These are phyloP conservation scores for Xylariaceae sp. DNA, from an alignment of 2,329 filamentous ascomycete genomes.

Conservation along the genomic window DNA sequence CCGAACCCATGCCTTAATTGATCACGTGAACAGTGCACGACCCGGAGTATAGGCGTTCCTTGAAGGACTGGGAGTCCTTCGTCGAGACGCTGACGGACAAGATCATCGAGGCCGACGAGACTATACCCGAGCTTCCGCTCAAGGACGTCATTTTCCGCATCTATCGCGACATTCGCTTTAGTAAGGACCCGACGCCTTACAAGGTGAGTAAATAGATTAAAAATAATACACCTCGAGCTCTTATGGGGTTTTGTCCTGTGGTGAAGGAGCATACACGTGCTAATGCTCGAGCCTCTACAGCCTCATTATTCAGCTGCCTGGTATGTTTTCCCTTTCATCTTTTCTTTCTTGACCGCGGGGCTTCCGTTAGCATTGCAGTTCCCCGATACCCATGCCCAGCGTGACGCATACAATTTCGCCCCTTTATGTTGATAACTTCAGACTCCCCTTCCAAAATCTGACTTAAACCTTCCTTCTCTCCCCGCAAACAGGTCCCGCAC, in stretches of 20 bases:
- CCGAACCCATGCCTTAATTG: no score
- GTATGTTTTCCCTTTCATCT: conserved; percentile 31
- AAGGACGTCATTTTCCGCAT: conserved; percentile 87
- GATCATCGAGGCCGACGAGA: conserved; percentile 68
- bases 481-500: conserved; percentile 68
- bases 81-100: conserved; percentile 66
- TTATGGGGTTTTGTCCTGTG: no score
- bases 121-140: conserved; percentile 76
- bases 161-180: conserved; percentile 81
- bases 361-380: no score
- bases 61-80: conserved; percentile 78
- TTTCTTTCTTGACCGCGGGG: conserved; percentile 1
- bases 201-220: conserved; percentile 52
- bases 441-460: no score
- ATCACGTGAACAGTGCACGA: conserved; percentile 58
- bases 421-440: no score
- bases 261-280: no score
- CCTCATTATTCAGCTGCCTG: conserved; percentile 80
- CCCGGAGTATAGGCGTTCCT: conserved; percentile 68
- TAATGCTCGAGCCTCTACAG: conserved; percentile 33
- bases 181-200: conserved; percentile 79
- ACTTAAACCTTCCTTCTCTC: neutral
- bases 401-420: no score
- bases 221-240: no score
- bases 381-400: no score